Percentiles rank a stretch among this genome's conserved stretches.
Conservation (phyloP, 768 basidiomycete genomes). For the Trametes punicea region DNA sequence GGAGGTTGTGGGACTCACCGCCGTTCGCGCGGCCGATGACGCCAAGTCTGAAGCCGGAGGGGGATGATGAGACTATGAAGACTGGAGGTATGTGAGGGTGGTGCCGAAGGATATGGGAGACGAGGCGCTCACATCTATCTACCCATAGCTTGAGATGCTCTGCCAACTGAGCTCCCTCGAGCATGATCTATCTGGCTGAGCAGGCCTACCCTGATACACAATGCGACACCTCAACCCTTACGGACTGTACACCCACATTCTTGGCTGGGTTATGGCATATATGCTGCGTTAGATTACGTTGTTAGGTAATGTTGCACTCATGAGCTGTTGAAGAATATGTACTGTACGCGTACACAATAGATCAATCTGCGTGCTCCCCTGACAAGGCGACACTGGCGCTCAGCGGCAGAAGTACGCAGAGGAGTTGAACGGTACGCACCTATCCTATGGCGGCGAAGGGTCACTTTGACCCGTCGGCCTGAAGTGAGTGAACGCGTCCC, state of each 20-base stretch:
- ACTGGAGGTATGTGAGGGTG: constrained; percentile 3
- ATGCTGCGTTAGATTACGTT: constrained; percentile 6
- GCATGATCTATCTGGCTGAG: not conserved
- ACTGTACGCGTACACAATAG: constrained; percentile 10
- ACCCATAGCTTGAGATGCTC: not conserved
- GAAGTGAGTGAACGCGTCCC: no score
- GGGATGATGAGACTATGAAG: constrained; percentile 1
- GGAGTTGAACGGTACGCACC: no score
- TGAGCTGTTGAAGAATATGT: constrained; percentile 7
- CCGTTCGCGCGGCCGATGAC: constrained; percentile 9
- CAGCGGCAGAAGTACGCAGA: no score
- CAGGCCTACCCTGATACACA: not conserved
- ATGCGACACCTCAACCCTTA: constrained; percentile 1
- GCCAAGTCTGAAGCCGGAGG: constrained; percentile 5
- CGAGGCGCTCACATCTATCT: not conserved
- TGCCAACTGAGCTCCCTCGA: not conserved
- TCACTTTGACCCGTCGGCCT: no score
- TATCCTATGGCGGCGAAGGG: no score
- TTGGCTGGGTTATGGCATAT: not conserved
- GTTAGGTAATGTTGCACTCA: constrained; percentile 6
- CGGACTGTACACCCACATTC: not conserved
- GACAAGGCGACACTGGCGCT: not conserved
- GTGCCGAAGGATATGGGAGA: not conserved
- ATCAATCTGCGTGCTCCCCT: not conserved
- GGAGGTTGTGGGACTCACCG: constrained; percentile 19